A percentile compares a stretch with the other conserved stretches of the same genome.
These are phyloP conservation scores for Ophiostoma sp. DNA, from an alignment of 2,329 filamentous ascomycete genomes.

Conservation along the genomic window DNA sequence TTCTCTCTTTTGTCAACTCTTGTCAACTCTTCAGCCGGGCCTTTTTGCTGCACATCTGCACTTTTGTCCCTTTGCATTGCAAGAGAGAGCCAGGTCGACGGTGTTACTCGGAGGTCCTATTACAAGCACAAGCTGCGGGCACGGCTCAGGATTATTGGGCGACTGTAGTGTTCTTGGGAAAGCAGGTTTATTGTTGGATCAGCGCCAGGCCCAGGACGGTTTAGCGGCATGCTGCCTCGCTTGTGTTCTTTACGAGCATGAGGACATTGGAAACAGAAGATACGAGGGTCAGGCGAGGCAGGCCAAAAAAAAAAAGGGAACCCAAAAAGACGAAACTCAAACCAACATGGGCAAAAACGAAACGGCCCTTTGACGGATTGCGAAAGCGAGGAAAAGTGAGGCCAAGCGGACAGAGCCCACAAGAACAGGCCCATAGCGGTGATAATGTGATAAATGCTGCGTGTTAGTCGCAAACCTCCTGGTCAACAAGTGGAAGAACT, in stretches of 20 bases:
- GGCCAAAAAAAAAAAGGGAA: background rate
- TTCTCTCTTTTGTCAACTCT: background rate
- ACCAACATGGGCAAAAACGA: background rate
- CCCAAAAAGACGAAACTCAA: background rate
- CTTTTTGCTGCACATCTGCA: conserved; percentile 2
- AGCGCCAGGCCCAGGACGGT: conserved; percentile 25
- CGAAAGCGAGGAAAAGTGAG: background rate
- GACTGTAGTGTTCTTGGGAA: background rate
- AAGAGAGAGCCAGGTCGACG: background rate
- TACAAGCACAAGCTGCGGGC: background rate
- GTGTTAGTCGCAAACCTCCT: background rate
- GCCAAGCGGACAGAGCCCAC: conserved; percentile 1
- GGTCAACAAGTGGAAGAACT: conserved; percentile 7
- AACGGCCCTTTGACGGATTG: background rate
- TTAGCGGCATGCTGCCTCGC: conserved; percentile 24
- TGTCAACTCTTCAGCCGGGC: background rate
- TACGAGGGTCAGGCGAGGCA: background rate
- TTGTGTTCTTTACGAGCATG: conserved; percentile 15
- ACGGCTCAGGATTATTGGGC: background rate
- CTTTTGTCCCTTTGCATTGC: background rate
- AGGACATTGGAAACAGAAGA: background rate
- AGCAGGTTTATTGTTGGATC: conserved; percentile 22
- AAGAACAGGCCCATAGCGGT: background rate
- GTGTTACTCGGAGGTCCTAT: background rate
- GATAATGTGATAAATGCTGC: background rate